Conservation (phyloP, 2,329 filamentous ascomycete genomes). For the Penicillium vulpinum region DNA sequence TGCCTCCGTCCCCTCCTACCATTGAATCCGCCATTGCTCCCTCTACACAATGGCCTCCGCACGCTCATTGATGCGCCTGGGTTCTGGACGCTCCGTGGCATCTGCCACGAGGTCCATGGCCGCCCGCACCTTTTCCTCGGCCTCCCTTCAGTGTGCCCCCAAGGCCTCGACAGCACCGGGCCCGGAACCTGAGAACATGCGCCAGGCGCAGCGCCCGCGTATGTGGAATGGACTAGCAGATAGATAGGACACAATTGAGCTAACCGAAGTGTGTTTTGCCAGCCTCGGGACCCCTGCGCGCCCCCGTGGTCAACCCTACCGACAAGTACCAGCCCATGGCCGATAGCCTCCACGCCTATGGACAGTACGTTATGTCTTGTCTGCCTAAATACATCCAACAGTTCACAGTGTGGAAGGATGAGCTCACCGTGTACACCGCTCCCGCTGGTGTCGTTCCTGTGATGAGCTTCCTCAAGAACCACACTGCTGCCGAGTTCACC, state of each 20-base stretch:
- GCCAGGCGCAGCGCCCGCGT: slow-evolving; percentile 58
- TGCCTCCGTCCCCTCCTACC: slow-evolving; percentile 22
- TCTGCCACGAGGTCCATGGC: slow-evolving; percentile 37
- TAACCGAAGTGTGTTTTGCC: slow-evolving; percentile 14
- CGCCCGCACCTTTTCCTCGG: slow-evolving; percentile 41
- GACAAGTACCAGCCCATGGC: slow-evolving; percentile 90
- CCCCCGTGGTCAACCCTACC: slow-evolving; percentile 81
- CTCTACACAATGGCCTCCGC: slow-evolving; percentile 45
- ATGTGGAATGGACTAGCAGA: slow-evolving; percentile 28
- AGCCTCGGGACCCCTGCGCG: slow-evolving; percentile 66
- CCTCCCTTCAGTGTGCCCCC: slow-evolving; percentile 43
- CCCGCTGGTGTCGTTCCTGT: slow-evolving; percentile 86
- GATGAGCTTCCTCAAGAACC: slow-evolving; percentile 94
- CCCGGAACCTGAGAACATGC: slow-evolving; percentile 66
- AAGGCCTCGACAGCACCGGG: slow-evolving; percentile 55
- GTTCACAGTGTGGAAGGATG: slow-evolving; percentile 99
- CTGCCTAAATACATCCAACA: slow-evolving; percentile 98
- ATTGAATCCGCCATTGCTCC: slow-evolving; percentile 32
- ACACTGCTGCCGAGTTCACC: slow-evolving; percentile 96
- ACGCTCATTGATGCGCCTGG: slow-evolving; percentile 48
- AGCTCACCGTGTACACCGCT: slow-evolving; percentile 90
- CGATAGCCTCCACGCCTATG: slow-evolving; percentile 88
- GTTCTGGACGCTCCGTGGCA: slow-evolving; percentile 41
- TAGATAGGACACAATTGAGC: slow-evolving; percentile 10
- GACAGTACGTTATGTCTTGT: slow-evolving; percentile 93